Base-by-base conservation (phyloP, 2,329 filamentous ascomycete genomes). In the Emergomyces pasteurianus region DNA sequence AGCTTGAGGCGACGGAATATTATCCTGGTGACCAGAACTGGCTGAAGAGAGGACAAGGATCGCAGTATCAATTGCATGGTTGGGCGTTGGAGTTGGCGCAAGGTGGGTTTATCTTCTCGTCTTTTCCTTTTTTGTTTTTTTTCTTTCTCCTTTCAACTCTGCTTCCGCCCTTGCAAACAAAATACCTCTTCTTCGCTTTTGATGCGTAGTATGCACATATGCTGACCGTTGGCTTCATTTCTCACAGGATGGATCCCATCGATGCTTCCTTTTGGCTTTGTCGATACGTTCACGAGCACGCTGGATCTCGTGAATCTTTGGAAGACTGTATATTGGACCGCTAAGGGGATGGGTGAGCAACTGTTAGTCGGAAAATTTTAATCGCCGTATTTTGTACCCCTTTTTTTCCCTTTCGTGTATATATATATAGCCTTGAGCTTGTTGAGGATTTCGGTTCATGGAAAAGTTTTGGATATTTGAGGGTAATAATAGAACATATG, bases 211-310 rank as follows among this genome's bases (percentile, higher is more conserved):
- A 50, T 18, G 18, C 9, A 49, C 26, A 14, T 49, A 8, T 42
- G 23, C 54, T 56, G 23, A 56, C 54, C 7, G 7, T 43, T 43
- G 16, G 9, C 61, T 56, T 49, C 40, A 1, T 52, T 47, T 38
- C 9, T n/a, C 3, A 10, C 21, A 55, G 90, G 91, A 65, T 95
- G 90, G 89, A 95, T 96, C 74, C 91, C 91, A 54, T 88, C 88
- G 61, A 95, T 96, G 91, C 79, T 96, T 58, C 88, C 88, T 74
- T 95, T 95, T 74, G 91, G 91, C 63, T 92, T 87, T 73, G 88
- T 90, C 64, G 91, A 95, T 75, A 85, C 83, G 54, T 80, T 95
- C 62, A 84, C 81, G 60, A 91, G 86, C 75, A 95, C 90, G 4
- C 79, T 95, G 66, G 91, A 95, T 74, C 83, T 95, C 71, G 84